Evolutionary conservation across 352 stramenopile species (phyloP).

Genomic region (Phytopythium kandeliae): DNA sequence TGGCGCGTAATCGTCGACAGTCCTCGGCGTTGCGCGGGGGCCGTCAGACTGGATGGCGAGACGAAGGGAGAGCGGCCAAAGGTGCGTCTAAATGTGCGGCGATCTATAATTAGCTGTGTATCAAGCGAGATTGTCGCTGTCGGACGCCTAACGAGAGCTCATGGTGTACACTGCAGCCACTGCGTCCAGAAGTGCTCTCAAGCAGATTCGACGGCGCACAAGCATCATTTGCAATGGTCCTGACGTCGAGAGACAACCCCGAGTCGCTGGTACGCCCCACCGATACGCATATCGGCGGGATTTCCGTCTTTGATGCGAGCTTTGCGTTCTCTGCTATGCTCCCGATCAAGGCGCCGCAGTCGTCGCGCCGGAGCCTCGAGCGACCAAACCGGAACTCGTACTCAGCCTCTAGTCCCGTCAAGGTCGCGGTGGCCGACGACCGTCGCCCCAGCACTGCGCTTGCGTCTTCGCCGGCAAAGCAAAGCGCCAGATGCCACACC

Average conservation of each 20-base stretch:
- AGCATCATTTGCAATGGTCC: too few species aligned
- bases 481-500: too few species aligned
- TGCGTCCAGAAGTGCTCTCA: not conserved
- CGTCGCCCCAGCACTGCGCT: conserved; percentile 20
- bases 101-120: not conserved
- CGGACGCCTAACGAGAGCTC: too few species aligned
- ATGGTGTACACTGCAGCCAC: not conserved
- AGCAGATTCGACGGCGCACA: not conserved
- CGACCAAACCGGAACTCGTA: not conserved
- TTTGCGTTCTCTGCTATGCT: too few species aligned
- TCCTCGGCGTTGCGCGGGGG: too few species aligned
- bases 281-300: too few species aligned
- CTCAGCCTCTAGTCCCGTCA: not conserved
- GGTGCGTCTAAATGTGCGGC: not conserved
- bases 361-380: not conserved
- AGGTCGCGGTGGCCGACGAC: not conserved
- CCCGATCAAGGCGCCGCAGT: not conserved
- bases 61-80: not conserved
- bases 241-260: too few species aligned
- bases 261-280: too few species aligned
- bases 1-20: too few species aligned
- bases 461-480: not conserved
- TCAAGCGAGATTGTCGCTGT: not conserved
- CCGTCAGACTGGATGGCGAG: too few species aligned
- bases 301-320: too few species aligned